These are phyloP conservation scores for Scheffersomyces parashehatae DNA, from an alignment of 1,139 yeast genomes.

Conservation along the genomic window DNA sequence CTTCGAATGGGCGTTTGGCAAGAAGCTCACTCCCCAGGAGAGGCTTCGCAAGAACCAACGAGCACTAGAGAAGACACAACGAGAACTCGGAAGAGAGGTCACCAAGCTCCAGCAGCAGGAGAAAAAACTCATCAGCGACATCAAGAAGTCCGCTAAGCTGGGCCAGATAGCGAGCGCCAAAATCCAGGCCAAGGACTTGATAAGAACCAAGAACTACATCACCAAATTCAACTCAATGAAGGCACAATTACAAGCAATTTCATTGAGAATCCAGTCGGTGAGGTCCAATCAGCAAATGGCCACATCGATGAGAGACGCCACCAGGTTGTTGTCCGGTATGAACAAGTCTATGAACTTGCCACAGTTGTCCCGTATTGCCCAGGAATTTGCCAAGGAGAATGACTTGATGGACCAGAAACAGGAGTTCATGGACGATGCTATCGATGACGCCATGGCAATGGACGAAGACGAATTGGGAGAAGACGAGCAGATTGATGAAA, in stretches of 20 bases:
- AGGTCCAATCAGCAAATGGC: constrained; percentile 96
- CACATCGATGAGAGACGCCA: constrained; percentile 93
- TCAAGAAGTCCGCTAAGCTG: constrained; percentile 85
- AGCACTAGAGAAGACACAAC: constrained; percentile 88
- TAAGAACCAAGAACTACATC: constrained; percentile 79
- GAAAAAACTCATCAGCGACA: constrained; percentile 79
- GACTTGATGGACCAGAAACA: constrained; percentile 98
- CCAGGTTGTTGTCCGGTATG: constrained; percentile 81
- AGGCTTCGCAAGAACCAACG: constrained; percentile 92
- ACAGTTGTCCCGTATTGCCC: constrained; percentile 83
- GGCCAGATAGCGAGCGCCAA: constrained; percentile 90
- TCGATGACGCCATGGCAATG: constrained; percentile 92
- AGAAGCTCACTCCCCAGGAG: constrained; percentile 91
- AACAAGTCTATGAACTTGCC: constrained; percentile 89
- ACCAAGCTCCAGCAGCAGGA: constrained; percentile 87
- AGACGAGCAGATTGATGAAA: constrained; percentile 90
- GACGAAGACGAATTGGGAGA: constrained; percentile 66
- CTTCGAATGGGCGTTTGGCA: constrained; percentile 95
- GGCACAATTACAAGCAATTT: constrained; percentile 92
- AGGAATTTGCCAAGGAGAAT: constrained; percentile 92
- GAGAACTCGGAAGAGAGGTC: constrained; percentile 88
- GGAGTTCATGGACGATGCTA: constrained; percentile 97
- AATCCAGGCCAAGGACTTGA: constrained; percentile 92
- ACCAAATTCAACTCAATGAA: constrained; percentile 92
- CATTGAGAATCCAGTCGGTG: constrained; percentile 85